Base-by-base conservation (phyloP, 2,329 filamentous ascomycete species). In the Pseudopyricularia javanii region DNA sequence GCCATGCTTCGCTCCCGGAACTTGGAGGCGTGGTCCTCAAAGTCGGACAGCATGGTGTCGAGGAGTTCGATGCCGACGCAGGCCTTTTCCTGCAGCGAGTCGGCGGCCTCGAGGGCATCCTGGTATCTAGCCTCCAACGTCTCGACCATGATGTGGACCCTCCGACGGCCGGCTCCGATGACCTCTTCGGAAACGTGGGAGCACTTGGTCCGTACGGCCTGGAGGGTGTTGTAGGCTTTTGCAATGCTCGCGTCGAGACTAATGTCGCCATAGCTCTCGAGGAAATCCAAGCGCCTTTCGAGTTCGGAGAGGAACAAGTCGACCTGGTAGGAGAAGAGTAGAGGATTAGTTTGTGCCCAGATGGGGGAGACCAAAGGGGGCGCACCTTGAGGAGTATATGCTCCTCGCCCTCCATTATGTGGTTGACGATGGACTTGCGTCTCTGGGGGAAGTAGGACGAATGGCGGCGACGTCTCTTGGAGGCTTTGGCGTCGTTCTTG, bases 11-110 rank as follows among this genome's bases (percentile, higher is more conserved):
- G 82, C 63, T 91, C 85, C 47, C 85, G 80, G 57, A 95, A 74
- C 59, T 90, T 88, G 65, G 90, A 82, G 11, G 88, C 89, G 52
- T 87, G 80, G 11, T 77, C 73, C 70, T 98, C 93, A 58, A 96
- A 86, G 50, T 97, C 91, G 22, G 82, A 79, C 22, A 98, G 74
- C 70, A 95, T 90, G 35, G 73, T 78, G 63, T 97, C 91, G 64
- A 97, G 85, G 56, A 97, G 71, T 55, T 88, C 84, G 57, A 98
- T 85, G 5, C 90, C 88, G 34, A 91, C 85, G 56, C 88, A 81
- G 3, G 91, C 90, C 71, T 97, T 97, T 61, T 95, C 90, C 62
- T 93, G 89, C 60, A 97, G 70, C 0, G 89, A 91, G 63, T 88
- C 91, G 58, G 91, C 89, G 2, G 86, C 87, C 15, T 80, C 84